phyloP scores from a whole-genome alignment of 2,329 filamentous ascomycete species.

The Dactylellina drechsleri region DNA sequence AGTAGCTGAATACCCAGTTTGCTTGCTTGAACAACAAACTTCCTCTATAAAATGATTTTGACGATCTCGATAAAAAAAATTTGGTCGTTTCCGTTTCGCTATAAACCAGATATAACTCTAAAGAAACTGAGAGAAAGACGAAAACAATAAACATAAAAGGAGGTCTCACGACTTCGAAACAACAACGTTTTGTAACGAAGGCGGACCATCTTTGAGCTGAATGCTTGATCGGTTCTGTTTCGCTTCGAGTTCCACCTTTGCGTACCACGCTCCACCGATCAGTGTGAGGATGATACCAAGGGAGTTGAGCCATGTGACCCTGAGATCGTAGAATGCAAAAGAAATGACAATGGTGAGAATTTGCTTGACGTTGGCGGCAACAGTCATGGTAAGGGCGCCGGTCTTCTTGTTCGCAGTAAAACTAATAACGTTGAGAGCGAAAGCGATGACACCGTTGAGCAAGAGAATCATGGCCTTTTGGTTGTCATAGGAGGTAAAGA shows the following conservation, averaged over 20 bases:
- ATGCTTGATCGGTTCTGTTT: constrained; percentile 60
- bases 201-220: constrained; percentile 39
- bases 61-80: constrained; percentile 29
- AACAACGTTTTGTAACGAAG: constrained; percentile 42
- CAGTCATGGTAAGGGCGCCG: constrained; percentile 70
- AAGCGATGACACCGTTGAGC: constrained; percentile 68
- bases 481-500: constrained; percentile 50
- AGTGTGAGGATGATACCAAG: constrained; percentile 67
- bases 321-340: constrained; percentile 67
- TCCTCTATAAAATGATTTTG: constrained; percentile 54
- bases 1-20: constrained; percentile 44
- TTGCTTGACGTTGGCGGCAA: constrained; percentile 71
- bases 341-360: constrained; percentile 68
- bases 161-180: constrained; percentile 47
- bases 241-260: constrained; percentile 64
- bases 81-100: constrained; percentile 53
- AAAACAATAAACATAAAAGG: constrained; percentile 11
- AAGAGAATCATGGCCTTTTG: constrained; percentile 61
- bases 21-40: constrained; percentile 52
- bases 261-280: constrained; percentile 69
- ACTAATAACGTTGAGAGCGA: constrained; percentile 69
- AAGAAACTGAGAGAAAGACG: constrained; percentile 26
- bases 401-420: constrained; percentile 70
- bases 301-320: constrained; percentile 67
- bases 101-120: constrained; percentile 48